These are phyloP conservation scores for Triglochin maritima DNA, from an alignment of 106 monocot species.

Conservation along the genomic window DNA sequence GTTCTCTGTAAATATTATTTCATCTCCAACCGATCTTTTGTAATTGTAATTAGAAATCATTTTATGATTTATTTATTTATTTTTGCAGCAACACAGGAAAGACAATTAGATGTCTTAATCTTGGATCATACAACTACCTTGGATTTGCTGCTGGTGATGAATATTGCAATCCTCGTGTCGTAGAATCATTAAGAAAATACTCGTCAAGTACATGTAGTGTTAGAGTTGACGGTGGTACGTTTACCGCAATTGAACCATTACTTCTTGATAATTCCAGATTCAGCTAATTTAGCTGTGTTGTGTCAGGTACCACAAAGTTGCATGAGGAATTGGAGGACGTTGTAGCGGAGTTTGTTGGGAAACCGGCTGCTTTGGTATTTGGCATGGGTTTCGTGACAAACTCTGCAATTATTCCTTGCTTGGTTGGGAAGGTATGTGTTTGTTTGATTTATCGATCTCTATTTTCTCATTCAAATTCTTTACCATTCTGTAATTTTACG, in stretches of 20 bases:
- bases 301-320: constrained; percentile 16
- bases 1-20: no score
- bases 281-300: not conserved
- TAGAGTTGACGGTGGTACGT: constrained; percentile 15
- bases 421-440: constrained; percentile 18
- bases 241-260: no score
- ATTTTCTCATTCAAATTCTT: not conserved
- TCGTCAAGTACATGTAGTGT: constrained; percentile 24
- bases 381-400: constrained; percentile 30
- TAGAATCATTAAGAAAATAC: constrained; percentile 18
- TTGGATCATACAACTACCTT: constrained; percentile 30
- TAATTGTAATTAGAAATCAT: not conserved
- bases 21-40: no score
- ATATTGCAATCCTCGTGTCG: constrained; percentile 19
- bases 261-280: not conserved
- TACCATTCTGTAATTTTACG: no score
- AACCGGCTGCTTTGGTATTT: constrained; percentile 19
- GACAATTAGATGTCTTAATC: constrained; percentile 16
- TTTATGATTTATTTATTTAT: not conserved
- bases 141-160: constrained; percentile 24
- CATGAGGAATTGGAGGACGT: constrained; percentile 20
- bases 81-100: constrained; percentile 5
- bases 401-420: constrained; percentile 17
- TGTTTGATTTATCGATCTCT: not conserved
- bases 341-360: constrained; percentile 21